Percentiles rank a stretch among this genome's conserved stretches.
Conservation (phyloP, 495 filamentous ascomycete genomes). For the Penicillium paradoxum region DNA sequence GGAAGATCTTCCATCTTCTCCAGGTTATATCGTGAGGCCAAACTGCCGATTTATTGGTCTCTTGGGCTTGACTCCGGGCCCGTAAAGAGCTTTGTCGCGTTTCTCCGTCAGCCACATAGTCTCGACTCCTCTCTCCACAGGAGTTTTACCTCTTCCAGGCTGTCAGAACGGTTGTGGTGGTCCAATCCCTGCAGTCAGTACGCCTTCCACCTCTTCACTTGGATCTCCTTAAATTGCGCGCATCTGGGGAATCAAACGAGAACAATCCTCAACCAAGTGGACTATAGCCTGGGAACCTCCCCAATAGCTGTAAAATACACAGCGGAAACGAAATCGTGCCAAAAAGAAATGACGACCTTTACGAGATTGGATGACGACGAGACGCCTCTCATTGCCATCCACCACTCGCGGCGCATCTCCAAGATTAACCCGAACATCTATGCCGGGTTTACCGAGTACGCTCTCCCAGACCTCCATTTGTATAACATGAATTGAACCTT, state of each 20-base stretch:
- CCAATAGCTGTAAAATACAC: no score
- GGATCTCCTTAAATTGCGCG: neutral
- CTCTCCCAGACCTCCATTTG: neutral
- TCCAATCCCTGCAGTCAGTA: neutral
- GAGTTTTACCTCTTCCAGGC: slow-evolving; percentile 25
- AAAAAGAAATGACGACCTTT: slow-evolving; percentile 59
- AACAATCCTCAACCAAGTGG: no score
- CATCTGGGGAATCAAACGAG: no score
- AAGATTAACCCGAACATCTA: slow-evolving; percentile 71
- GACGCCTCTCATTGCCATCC: slow-evolving; percentile 55
- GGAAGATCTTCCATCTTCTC: slow-evolving; percentile 22
- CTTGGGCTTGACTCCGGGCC: no score
- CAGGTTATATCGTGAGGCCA: neutral
- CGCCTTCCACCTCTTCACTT: neutral
- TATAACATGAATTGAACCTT: slow-evolving; percentile 9
- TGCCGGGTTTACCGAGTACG: slow-evolving; percentile 71
- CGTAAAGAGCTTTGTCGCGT: neutral
- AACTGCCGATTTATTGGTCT: neutral
- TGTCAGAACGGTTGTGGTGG: neutral
- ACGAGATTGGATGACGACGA: slow-evolving; percentile 56
- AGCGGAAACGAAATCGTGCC: no score
- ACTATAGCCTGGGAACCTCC: no score
- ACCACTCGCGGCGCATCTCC: slow-evolving; percentile 54
- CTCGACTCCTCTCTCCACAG: slow-evolving; percentile 18
- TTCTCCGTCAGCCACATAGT: neutral